Evolutionary conservation across 75 land plant species (phyloP), one percentile per base, ranked within the genome.

Genomic region (Sequoiadendron giganteum): DNA sequence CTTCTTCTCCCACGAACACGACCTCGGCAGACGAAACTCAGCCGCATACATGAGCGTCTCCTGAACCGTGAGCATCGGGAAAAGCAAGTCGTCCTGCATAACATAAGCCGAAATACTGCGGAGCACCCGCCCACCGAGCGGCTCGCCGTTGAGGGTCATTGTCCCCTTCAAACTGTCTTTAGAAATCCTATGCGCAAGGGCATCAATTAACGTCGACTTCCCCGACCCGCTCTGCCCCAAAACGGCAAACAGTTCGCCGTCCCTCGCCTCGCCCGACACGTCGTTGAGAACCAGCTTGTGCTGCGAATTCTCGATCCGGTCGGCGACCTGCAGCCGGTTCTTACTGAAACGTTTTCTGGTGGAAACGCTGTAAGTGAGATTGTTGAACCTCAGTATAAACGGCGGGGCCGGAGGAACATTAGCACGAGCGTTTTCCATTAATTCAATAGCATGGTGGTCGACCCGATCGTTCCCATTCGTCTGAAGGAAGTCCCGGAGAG

Each of bases 21-120:
- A 86, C 49, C 93, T 85, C 19, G 98, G 97, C 2, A 96, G 91
- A 76, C 98, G 87, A 86, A 96, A 92, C 89, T 93, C 94, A 8
- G 98, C 98, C 1, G 97, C 90, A 86, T 92, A 97, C 96, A 94
- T 93, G 78, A 97, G 94, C 8, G 98, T 96, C 87, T 96, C 97
- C 61, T 95, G 91, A 61, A 95, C 97, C 14, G 98, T 96, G 1
- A 96, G 90, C 97, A 95, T 95, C 15, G 98, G 98, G 85, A 92
- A 95, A 43, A 96, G 89, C 73, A 95, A 91, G 73, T 96, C 96
- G 85, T 95, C 95, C 86, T 95, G 95, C 94, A 90, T 90, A n/a
- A 93, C 95, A 78, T 95, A 94, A 19, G 95, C 94, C 6, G 95
- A 93, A 30, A 94, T 95, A 85, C 92, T 90, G 87, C 91, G 89